Evolutionary conservation across 305 asterid genomes (phyloP).

Genomic region (Ilex paraguariensis): DNA sequence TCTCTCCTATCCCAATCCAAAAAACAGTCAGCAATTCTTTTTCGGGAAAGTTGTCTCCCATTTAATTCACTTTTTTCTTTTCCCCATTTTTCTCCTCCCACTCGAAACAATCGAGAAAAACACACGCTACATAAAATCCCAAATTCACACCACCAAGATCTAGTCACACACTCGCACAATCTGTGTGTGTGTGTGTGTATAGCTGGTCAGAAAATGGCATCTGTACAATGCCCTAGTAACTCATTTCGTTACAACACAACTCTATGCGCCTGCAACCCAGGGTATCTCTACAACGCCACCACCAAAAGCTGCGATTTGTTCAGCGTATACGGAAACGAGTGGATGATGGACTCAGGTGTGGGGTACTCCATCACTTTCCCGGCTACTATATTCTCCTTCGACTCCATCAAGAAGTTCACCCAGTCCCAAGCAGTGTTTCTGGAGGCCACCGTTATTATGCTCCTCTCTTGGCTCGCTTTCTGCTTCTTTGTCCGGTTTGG

Average conservation of each 20-base stretch:
- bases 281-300: conserved; percentile 40
- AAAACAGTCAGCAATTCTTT: too few relatives aligned
- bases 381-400: conserved; percentile 61
- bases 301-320: conserved; percentile 45
- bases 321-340: conserved; percentile 23
- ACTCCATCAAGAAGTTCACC: conserved; percentile 70
- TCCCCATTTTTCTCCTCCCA: too few relatives aligned
- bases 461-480: conserved; percentile 63
- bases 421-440: conserved; percentile 91
- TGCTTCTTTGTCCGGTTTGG: conserved; percentile 59
- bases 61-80: too few relatives aligned
- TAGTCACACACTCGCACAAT: too few relatives aligned
- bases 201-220: background rate
- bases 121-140: too few relatives aligned
- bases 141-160: too few relatives aligned
- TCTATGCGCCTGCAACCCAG: conserved; percentile 78
- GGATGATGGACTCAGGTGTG: conserved; percentile 61
- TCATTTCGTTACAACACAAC: conserved; percentile 57
- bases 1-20: too few relatives aligned
- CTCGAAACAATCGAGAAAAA: too few relatives aligned
- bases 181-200: too few relatives aligned
- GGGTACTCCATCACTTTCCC: conserved; percentile 59
- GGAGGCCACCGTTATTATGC: conserved; percentile 72
- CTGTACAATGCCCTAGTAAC: conserved; percentile 52
- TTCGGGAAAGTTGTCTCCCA: too few relatives aligned